A percentile compares a stretch with the other conserved stretches of the same genome.
Conservation (phyloP, 2,329 filamentous ascomycete species). For the Capronia coronata region DNA sequence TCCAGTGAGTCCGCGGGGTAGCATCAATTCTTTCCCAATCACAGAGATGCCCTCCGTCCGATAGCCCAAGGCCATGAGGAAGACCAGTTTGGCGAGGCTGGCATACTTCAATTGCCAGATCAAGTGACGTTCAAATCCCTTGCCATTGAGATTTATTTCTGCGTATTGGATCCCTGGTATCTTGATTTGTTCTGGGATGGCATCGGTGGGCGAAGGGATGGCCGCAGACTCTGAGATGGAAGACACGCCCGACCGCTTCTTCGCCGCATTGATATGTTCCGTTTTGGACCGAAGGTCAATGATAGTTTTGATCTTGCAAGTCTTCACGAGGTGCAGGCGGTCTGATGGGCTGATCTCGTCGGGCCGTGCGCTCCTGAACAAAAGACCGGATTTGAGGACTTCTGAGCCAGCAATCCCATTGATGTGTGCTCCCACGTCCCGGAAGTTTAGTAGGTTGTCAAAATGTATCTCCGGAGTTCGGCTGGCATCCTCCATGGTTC, state of each 20-base stretch:
- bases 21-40: conserved; percentile 64
- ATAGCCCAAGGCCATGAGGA: conserved; percentile 60
- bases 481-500: not conserved
- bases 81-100: conserved; percentile 56
- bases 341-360: conserved; percentile 68
- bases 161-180: conserved; percentile 60
- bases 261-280: conserved; percentile 63
- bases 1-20: conserved; percentile 63
- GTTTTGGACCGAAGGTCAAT: conserved; percentile 77
- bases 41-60: conserved; percentile 63
- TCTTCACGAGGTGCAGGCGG: conserved; percentile 51
- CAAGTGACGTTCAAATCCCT: conserved; percentile 61
- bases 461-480: conserved; percentile 37
- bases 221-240: conserved; percentile 36
- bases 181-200: conserved; percentile 50
- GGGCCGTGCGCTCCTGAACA: conserved; percentile 62
- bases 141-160: conserved; percentile 68
- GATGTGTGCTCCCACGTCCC: conserved; percentile 57
- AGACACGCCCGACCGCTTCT: conserved; percentile 51
- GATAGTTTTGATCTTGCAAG: conserved; percentile 62
- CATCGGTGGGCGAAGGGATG: conserved; percentile 44
- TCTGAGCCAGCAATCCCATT: conserved; percentile 43
- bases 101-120: conserved; percentile 57
- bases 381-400: conserved; percentile 53
- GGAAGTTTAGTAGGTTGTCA: conserved; percentile 64